Percentiles rank a stretch among this genome's conserved stretches.
phyloP scores from a whole-genome alignment of 202 grass and related monocot species.

The Schoenoplectus triqueter region DNA sequence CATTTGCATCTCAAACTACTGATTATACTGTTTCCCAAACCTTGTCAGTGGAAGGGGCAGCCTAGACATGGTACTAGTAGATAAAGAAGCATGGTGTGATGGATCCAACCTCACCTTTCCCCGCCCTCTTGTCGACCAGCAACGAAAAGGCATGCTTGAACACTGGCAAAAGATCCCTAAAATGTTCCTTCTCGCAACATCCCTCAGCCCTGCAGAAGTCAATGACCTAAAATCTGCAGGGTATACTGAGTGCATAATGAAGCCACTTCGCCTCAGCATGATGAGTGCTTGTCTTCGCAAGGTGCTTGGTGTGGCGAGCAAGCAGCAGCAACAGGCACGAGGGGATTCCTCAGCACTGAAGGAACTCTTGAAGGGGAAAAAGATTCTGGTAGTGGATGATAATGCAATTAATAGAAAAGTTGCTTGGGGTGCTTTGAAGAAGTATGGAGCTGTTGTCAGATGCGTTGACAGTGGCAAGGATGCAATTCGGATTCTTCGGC shows the following conservation, averaged over 20 bases:
- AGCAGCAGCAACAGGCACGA: slow-evolving; percentile 39
- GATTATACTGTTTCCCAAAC: slow-evolving; percentile 27
- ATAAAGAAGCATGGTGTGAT: slow-evolving; percentile 77
- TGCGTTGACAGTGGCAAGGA: slow-evolving; percentile 72
- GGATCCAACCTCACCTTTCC: slow-evolving; percentile 58
- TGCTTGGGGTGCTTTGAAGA: slow-evolving; percentile 75
- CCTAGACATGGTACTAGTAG: slow-evolving; percentile 69
- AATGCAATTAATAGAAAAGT: slow-evolving; percentile 76
- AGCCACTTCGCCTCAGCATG: slow-evolving; percentile 75
- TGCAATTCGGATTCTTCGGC: slow-evolving; percentile 62
- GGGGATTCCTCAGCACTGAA: slow-evolving; percentile 59
- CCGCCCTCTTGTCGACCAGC: slow-evolving; percentile 45
- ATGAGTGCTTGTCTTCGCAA: slow-evolving; percentile 62
- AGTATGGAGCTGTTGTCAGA: slow-evolving; percentile 76
- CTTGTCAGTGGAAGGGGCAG: slow-evolving; percentile 43
- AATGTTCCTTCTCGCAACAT: slow-evolving; percentile 68
- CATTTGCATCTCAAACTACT: slow-evolving; percentile 19
- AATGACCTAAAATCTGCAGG: slow-evolving; percentile 59
- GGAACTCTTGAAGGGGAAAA: slow-evolving; percentile 59
- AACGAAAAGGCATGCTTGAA: slow-evolving; percentile 46
- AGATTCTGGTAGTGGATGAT: slow-evolving; percentile 81
- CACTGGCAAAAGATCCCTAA: slow-evolving; percentile 55
- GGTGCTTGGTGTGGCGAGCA: slow-evolving; percentile 55
- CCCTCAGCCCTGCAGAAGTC: slow-evolving; percentile 47
- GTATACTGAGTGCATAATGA: slow-evolving; percentile 58